phyloP scores from a whole-genome alignment of 345 rosid genomes.

The Trapa bicornis region DNA sequence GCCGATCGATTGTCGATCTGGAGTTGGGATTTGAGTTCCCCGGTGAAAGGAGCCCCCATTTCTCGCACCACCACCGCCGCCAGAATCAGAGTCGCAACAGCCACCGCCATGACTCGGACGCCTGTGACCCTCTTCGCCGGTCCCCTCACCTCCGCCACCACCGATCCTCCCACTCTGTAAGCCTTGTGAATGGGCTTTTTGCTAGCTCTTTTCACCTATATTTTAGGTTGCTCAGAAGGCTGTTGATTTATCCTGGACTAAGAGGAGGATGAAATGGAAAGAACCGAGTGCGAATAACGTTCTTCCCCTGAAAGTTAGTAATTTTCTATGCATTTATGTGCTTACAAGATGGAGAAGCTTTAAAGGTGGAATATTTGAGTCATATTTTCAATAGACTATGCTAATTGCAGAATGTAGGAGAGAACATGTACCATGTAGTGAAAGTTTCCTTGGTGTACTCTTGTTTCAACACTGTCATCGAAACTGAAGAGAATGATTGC shows the following conservation, averaged over 20 bases:
- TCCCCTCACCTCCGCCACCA: conserved; percentile 34
- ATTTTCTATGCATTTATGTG: no score
- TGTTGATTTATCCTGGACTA: no score
- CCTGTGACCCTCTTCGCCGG: conserved; percentile 45
- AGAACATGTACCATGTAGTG: neutral
- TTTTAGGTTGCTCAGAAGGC: no score
- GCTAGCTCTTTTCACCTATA: no score
- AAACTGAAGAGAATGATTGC: no score
- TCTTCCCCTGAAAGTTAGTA: no score
- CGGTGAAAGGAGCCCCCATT: conserved; percentile 29
- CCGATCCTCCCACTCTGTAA: conserved; percentile 34
- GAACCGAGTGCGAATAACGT: no score
- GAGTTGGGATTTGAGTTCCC: conserved; percentile 28
- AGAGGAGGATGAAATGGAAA: no score
- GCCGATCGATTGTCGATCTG: conserved; percentile 20
- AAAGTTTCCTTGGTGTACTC: neutral
- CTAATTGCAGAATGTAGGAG: neutral
- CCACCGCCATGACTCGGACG: conserved; percentile 49
- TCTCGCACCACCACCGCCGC: conserved; percentile 30
- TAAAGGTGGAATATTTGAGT: neutral
- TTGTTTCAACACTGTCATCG: no score
- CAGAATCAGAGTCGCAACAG: conserved; percentile 12
- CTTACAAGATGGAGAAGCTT: neutral
- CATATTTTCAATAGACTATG: neutral
- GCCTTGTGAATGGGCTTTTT: neutral